Evolutionary conservation across 2,329 filamentous ascomycete genomes (phyloP), one percentile per base, ranked within the genome.

Genomic region (Polytolypa hystricis): DNA sequence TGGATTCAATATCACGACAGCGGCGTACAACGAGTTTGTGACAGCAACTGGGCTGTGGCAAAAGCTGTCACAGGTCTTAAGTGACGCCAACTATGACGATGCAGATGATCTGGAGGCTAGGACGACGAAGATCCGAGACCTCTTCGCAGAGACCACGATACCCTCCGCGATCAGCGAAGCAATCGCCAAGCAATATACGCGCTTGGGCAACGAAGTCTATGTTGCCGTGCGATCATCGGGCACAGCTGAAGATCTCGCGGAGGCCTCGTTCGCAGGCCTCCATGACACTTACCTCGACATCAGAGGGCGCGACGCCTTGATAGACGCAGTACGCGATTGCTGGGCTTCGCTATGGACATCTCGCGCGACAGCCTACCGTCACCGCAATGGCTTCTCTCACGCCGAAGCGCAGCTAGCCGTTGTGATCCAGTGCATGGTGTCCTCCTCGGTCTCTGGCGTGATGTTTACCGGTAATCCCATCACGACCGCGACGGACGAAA

Each of bases 401-500:
- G 16, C 44, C 19, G 40, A 36, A 4, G 39, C 51, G 11, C 47
- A 46, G 4, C 39, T 51, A 10, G 48, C 49, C 1, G 39, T 51
- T 32, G 47, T 46, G 2, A 41, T 51, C 11, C 48, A 53, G 37
- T 47, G 43, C 10, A 51, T 54, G 52, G 49, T 53, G 7, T 54
- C 55, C 18, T 60, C 60, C 7, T 57, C 60, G 37, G 16, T 41
- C 7, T 55, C 58, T 5, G 60, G 60, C 12, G 58, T 61, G 30
- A 62, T 63, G 57, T 62, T 62, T 44, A 57, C 58, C 21, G 56
- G 61, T 16, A 57, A 64, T 39, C 61, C 59, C 2, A 57, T 61
- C 39, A 60, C 52, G 18, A 58, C 57, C 4, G 61, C 59, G 25
- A 53, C 61, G 41, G 58, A 57, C 40, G 45, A 60, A 11, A 54